Base-by-base conservation (phyloP, 2,329 filamentous ascomycete genomes). In the Clarireedia hainanense region DNA sequence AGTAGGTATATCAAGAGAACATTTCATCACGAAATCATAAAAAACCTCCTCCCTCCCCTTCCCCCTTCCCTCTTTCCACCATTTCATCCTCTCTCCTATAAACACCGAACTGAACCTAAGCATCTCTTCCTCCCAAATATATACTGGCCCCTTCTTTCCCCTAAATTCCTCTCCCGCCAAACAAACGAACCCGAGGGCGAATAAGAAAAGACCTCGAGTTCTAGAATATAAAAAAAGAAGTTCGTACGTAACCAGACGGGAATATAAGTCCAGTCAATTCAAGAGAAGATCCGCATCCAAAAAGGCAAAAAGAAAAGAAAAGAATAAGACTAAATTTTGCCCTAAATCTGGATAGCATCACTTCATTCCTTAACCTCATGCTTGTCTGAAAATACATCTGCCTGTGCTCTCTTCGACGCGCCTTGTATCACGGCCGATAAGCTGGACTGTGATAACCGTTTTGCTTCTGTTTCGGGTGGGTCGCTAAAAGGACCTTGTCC, bases 401-500 rank as follows among this genome's bases (percentile, higher is more conserved):
- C 63, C 47, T 67, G 59, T 23, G 64, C 65, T 47, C 63, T 69
- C 47, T 70, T 70, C 59, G 73, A 72, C 2, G 78, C 74, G 58
- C 81, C 79, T 63, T 82, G 79, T 23, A 78, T 78, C 27, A 84
- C 76, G 5, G 79, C 76, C 56, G 79, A 78, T 12, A 85, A 71
- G 46, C 73, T 78, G 12, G 72, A 73, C 12, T 71, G 73, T 60
- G 73, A 78, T 57, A 70, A 65, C 52, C 71, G 62, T 7, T 47
- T 20, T 36, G 9, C 27, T 14, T 47, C 27, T 36, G 4, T 23
- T 52, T 66, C 63, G 2, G 78, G 75, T 2, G 80, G 80, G 59
- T 84, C 82, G 6, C 76, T 75, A 66, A 85, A 85, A 0, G 82
- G 81, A 0, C 81, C 76, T 63, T 81, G 75, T 57, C 80, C 77